A percentile compares a stretch with the other conserved stretches of the same genome.
These are phyloP conservation scores for Tetrastigma voinierianum DNA, from an alignment of 164 flowering plant species.

Conservation along the genomic window DNA sequence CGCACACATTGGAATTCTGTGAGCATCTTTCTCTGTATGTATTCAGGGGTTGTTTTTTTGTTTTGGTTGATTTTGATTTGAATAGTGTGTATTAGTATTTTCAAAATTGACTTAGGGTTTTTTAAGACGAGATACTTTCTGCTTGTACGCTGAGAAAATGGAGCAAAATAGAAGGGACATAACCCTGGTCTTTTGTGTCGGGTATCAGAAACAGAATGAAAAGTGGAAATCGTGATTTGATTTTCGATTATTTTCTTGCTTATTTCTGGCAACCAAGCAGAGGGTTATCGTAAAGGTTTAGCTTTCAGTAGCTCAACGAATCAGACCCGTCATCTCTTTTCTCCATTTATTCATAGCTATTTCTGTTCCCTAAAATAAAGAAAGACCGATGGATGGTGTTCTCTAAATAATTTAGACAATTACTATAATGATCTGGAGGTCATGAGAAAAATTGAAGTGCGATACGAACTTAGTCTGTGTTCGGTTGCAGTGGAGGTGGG, in stretches of 20 bases:
- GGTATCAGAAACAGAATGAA: too few relatives aligned
- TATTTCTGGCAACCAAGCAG: background rate
- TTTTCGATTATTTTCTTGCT: too few relatives aligned
- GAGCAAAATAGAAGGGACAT: background rate
- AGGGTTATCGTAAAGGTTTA: background rate
- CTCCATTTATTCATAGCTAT: too few relatives aligned
- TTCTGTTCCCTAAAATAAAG: too few relatives aligned
- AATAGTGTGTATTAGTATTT: background rate
- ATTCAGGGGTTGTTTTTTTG: background rate
- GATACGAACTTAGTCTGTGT: too few relatives aligned
- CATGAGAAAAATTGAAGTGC: too few relatives aligned
- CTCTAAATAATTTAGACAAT: too few relatives aligned
- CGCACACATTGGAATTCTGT: conserved; percentile 47
- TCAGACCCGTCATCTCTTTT: too few relatives aligned
- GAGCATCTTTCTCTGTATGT: conserved; percentile 19
- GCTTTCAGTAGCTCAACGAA: background rate
- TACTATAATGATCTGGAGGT: too few relatives aligned
- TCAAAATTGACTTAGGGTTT: background rate
- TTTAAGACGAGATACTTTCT: background rate
- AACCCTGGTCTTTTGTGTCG: background rate
- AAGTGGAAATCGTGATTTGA: too few relatives aligned
- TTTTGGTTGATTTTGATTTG: background rate
- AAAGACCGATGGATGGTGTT: too few relatives aligned
- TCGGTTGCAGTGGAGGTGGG: too few relatives aligned
- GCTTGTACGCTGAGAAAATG: conserved; percentile 1